Conservation (phyloP, 345 rosid genomes). For the Salix arbutifolia region DNA sequence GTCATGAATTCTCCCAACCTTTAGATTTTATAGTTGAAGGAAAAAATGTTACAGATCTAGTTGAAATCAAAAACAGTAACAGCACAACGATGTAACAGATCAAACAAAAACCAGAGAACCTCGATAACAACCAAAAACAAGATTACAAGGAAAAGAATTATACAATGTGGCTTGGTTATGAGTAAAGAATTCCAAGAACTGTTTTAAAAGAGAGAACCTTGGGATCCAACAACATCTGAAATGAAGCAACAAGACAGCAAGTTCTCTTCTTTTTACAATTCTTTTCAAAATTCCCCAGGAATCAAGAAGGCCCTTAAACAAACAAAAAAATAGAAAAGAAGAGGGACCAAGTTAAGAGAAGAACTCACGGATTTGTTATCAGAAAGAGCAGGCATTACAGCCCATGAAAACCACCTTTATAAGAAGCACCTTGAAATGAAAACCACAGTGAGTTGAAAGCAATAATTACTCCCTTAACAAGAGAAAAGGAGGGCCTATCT, state of each 20-base stretch:
- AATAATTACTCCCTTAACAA: neutral
- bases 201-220: neutral
- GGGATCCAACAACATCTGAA: neutral
- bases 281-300: neutral
- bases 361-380: constrained; percentile 35
- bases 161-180: neutral
- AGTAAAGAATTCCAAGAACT: neutral
- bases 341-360: neutral
- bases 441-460: neutral
- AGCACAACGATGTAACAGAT: neutral
- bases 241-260: neutral
- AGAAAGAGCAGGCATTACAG: constrained; percentile 21
- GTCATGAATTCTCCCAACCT: neutral
- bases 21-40: constrained; percentile 2
- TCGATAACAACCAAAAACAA: neutral
- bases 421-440: neutral
- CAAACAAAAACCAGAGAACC: neutral
- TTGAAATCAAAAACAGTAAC: neutral
- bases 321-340: neutral
- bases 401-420: constrained; percentile 5
- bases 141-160: neutral
- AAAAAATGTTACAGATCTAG: constrained; percentile 31
- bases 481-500: neutral
- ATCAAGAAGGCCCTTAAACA: constrained; percentile 4
- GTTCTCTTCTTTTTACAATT: constrained; percentile 4